Evolutionary conservation across 768 basidiomycete genomes (phyloP).

Genomic region (Amanita rubescens): DNA sequence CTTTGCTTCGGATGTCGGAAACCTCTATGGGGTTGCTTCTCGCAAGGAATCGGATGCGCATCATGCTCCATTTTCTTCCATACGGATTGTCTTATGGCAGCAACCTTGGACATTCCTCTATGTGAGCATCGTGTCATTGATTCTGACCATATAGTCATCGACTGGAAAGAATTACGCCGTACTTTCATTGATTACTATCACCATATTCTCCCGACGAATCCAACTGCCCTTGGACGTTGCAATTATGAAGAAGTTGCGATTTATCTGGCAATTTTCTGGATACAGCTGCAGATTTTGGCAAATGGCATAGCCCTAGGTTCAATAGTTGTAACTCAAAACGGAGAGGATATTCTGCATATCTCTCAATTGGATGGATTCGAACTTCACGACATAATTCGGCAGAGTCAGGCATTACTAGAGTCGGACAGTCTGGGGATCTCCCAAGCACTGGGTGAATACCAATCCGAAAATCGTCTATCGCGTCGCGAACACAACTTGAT

Average conservation of each 20-base stretch:
- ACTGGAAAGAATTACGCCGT: conserved; percentile 43
- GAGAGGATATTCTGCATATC: conserved; percentile 22
- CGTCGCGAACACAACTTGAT: conserved; percentile 40
- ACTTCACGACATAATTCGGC: conserved; percentile 44
- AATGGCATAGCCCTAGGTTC: conserved; percentile 64
- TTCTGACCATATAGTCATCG: conserved; percentile 42
- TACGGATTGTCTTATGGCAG: not conserved
- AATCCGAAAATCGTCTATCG: conserved; percentile 39
- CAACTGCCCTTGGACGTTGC: conserved; percentile 36
- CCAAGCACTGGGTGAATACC: conserved; percentile 41
- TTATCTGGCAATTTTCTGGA: conserved; percentile 51
- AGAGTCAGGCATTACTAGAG: conserved; percentile 44
- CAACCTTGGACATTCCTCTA: conserved; percentile 5
- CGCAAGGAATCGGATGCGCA: conserved; percentile 59
- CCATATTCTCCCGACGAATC: conserved; percentile 33
- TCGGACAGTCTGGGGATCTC: conserved; percentile 38
- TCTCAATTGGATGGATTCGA: conserved; percentile 45
- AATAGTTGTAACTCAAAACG: conserved; percentile 41
- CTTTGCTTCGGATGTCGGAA: conserved; percentile 58
- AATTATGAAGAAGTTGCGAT: conserved; percentile 69
- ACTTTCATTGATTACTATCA: conserved; percentile 50
- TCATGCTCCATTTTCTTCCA: conserved; percentile 49
- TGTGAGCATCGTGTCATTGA: conserved; percentile 36
- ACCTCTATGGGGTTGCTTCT: conserved; percentile 67
- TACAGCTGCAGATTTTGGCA: conserved; percentile 57